phyloP scores from a whole-genome alignment of 176 grass and related monocot species.

The Carex kokanica region DNA sequence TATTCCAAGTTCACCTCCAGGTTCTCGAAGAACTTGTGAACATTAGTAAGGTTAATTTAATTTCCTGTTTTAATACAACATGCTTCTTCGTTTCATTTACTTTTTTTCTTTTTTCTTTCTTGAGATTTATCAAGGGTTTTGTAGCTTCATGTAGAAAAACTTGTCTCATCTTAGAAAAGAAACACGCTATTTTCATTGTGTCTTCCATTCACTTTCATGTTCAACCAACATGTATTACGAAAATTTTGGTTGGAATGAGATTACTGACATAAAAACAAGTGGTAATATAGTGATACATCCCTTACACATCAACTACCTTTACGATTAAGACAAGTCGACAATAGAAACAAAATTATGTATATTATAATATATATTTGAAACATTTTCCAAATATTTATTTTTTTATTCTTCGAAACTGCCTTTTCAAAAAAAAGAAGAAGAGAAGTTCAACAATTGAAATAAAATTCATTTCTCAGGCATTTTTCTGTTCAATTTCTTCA shows the following conservation, averaged over 20 bases:
- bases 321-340: too few species aligned
- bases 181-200: not conserved
- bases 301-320: too few species aligned
- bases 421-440: not conserved
- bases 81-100: not conserved
- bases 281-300: not conserved
- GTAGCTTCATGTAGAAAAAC: not conserved
- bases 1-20: constrained; percentile 48
- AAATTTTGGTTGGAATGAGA: not conserved
- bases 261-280: not conserved
- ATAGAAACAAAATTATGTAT: not conserved
- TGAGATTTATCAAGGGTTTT: not conserved
- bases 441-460: not conserved
- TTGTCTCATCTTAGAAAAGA: not conserved
- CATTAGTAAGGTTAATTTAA: not conserved
- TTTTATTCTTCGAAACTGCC: not conserved
- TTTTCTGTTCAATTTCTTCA: not conserved
- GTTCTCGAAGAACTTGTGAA: constrained; percentile 52
- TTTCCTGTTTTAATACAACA: not conserved
- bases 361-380: not conserved
- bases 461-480: not conserved
- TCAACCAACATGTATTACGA: not conserved
- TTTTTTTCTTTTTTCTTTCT: not conserved
- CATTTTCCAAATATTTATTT: not conserved
- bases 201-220: not conserved